phyloP scores from a whole-genome alignment of 2,329 filamentous ascomycete genomes.

The Paraphaeosphaeria minitans region DNA sequence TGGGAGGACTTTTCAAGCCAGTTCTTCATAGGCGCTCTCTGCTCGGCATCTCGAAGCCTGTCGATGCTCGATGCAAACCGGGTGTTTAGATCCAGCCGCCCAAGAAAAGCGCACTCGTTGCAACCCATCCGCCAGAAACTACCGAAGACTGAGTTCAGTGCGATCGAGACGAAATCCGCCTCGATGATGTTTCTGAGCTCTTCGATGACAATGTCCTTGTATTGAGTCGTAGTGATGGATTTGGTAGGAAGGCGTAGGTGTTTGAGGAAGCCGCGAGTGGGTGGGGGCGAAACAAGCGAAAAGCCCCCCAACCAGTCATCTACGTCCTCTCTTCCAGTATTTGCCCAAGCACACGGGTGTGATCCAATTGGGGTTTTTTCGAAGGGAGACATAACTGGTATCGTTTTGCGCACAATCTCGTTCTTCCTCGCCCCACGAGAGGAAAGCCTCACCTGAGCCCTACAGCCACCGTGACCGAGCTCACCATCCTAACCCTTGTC shows the following conservation, averaged over 20 bases:
- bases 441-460: slow-evolving; percentile 25
- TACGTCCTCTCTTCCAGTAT: too few relatives aligned
- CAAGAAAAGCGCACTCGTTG: slow-evolving; percentile 51
- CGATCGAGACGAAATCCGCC: slow-evolving; percentile 51
- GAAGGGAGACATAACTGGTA: too few relatives aligned
- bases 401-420: too few relatives aligned
- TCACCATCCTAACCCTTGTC: slow-evolving; percentile 47
- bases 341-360: too few relatives aligned
- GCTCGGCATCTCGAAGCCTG: slow-evolving; percentile 34
- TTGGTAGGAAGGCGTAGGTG: too few relatives aligned
- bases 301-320: too few relatives aligned
- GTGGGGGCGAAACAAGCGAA: too few relatives aligned
- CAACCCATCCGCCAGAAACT: slow-evolving; percentile 57
- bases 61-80: slow-evolving; percentile 52
- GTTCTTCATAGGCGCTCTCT: slow-evolving; percentile 50
- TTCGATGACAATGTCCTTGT: slow-evolving; percentile 47
- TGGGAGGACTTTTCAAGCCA: slow-evolving; percentile 62
- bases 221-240: slow-evolving; percentile 21
- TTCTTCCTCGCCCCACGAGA: neutral
- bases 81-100: slow-evolving; percentile 50
- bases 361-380: neutral
- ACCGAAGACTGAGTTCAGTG: slow-evolving; percentile 59
- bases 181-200: slow-evolving; percentile 53
- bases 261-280: too few relatives aligned
- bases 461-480: slow-evolving; percentile 41